Evolutionary conservation across 2,329 filamentous ascomycete species (phyloP), one percentile per base, ranked within the genome.

Genomic region (Penicillium capsulatum): DNA sequence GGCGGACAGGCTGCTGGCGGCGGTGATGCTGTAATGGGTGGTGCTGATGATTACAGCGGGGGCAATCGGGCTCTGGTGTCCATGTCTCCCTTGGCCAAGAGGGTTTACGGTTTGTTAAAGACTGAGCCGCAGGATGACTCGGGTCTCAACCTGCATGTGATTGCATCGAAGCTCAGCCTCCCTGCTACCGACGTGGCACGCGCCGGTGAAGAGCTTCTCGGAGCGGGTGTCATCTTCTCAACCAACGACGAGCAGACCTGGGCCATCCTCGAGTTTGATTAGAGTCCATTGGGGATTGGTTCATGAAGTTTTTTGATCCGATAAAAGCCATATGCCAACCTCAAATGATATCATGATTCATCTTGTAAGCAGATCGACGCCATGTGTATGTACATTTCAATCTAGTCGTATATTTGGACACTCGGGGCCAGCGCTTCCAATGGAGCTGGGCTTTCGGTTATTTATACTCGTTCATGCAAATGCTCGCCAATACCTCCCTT

Each of bases 211-310:
- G 89, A 97, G 66, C 66, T 98, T 58, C 66, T 88, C 30, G 73
- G 73, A 2, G 68, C 79, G 39, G 87, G 89, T 19, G 61, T 87
- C 54, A 86, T 95, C 50, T 98, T 88, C 68, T 87, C 88, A 17
- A 98, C 94, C 7, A 77, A 94, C 40, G 89, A 97, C 66, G 91
- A 97, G 58, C 77, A 86, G 65, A 97, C 91, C 1, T 97, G 86
- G 83, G 87, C 88, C 30, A 72, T 94, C 48, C 71, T 96, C 45
- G 86, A 94, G 20, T 53, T n/a, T n/a, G n/a, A 53, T 34, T 51
- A 50, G 19, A 19, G 13, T 2, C 15, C 11, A 7, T 10, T 6
- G 11, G 17, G 17, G 7, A 10, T 7, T 3, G 26, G 6, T 28
- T n/a, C 26, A 16, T 14, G n/a, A 13, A 14, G 5, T 30, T 20